Base-by-base conservation (phyloP, 306 rosid species). In the Cucumis hystrix region DNA sequence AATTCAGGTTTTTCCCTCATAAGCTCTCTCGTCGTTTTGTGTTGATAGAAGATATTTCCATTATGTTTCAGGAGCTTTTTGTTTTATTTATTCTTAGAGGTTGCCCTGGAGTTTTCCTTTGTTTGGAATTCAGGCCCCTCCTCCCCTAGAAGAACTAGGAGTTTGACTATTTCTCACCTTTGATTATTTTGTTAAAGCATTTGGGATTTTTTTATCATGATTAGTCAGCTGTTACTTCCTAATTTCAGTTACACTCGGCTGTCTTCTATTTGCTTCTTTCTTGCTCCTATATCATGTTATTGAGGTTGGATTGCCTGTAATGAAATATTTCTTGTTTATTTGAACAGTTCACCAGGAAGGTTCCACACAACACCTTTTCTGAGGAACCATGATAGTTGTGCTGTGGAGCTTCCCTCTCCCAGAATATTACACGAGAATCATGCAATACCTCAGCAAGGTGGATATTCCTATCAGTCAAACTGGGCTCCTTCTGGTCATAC, bases 341-440 rank as follows among this genome's bases (percentile, higher is more conserved):
- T 81, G 78, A 65, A 79, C 89, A 88, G 96, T 82, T 88, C 83
- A 75, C 80, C 84, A 10, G 91, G 86, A 79, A 84, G 83, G 85
- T 88, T 85, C 79, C 83, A 79, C 80, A 66, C 85, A 47, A 78
- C 83, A 78, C 87, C 87, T 30, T 84, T 85, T 81, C 61, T 88
- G 74, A 80, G 76, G 45, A 90, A 87, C 80, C 87, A 85, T 3
- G 94, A 90, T 33, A 85, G 78, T 84, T 80, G 80, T 79, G 78
- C 89, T 23, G 78, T 83, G 94, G 98, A 94, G 82, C 96, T 82
- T 81, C 91, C 86, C 45, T 95, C 96, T 77, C 97, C 93, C 30
- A 88, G 91, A 82, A 74, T 87, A 58, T 82, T 81, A 67, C 83
- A 86, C 4, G 97, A 89, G 80, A 87, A 80, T 84, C 96, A 82